Base-by-base conservation (phyloP, 1,139 yeast species). In the Geotrichum histeridarum region DNA sequence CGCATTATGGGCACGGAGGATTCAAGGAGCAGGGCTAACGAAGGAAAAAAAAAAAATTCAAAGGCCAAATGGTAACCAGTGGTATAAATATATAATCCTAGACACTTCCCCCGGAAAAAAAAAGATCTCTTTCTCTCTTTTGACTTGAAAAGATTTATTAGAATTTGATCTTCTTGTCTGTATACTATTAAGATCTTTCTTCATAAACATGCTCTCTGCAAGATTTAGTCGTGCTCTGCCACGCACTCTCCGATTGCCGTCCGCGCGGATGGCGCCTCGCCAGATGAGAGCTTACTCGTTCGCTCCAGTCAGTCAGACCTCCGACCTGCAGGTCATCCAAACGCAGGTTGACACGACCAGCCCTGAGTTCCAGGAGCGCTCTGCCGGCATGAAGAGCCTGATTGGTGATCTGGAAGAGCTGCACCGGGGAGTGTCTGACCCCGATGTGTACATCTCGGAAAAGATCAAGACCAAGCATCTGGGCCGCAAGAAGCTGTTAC, bases 381-480 rank as follows among this genome's bases (percentile, higher is more conserved):
- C 60, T 12, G 55, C 45, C 12, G 63, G 62, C 8, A 64, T 66
- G 64, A 50, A 54, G 18, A 55, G 55, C 31, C 59, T 64, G 37
- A 58, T 61, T 45, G 47, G 42, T 17, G 60, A 61, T 14, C 50
- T 65, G 15, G 61, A 60, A 14, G 36, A 36, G 17, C 54, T 65
- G 42, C 67, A 65, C 49, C 57, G 58, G 9, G 60, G 58, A n/a
- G 62, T 59, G 14, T 59, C 64, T 1, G 58, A 58, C 44, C 54
- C 59, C n/a, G 61, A 59, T 3, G 57, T 54, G 12, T 48, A 58
- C 44, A 67, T 67, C 42, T 70, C 70, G 3, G 68, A 64, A 32
- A 67, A 66, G 53, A 59, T 66, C 56, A 55, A 60, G 12, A 79
- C 75, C 32, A 80, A 69, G 56, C 72, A 69, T 49, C 54, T 68